A percentile compares a stretch with the other conserved stretches of the same genome.
phyloP scores from a whole-genome alignment of 1,139 yeast genomes.

The Kluyveromyces marxianus region DNA sequence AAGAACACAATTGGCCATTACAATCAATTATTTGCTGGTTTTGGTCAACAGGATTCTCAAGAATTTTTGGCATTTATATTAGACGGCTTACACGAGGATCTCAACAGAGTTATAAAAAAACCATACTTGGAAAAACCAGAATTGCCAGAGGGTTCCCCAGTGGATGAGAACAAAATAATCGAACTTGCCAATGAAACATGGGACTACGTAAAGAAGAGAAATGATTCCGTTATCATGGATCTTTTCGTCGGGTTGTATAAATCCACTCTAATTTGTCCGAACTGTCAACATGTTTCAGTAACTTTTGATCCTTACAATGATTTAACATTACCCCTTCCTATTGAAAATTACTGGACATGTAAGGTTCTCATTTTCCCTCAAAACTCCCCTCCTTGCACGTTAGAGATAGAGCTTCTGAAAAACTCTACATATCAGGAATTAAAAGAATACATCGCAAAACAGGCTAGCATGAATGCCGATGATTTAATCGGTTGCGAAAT shows the following conservation, averaged over 20 bases:
- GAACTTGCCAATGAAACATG: conserved; percentile 70
- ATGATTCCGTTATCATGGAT: conserved; percentile 80
- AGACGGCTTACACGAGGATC: conserved; percentile 91
- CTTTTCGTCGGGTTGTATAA: conserved; percentile 86
- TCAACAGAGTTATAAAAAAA: conserved; percentile 71
- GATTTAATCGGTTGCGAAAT: conserved; percentile 61
- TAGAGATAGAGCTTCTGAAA: conserved; percentile 68
- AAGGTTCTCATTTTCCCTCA: conserved; percentile 57
- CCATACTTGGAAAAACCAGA: conserved; percentile 92
- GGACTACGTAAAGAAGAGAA: conserved; percentile 71
- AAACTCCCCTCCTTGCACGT: conserved; percentile 39
- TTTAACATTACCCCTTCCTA: conserved; percentile 82
- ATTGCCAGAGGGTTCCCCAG: conserved; percentile 46
- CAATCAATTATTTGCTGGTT: conserved; percentile 79
- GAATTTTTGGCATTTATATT: conserved; percentile 84
- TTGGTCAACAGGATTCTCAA: conserved; percentile 92
- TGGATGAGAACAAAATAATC: conserved; percentile 48
- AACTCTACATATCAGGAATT: conserved; percentile 61
- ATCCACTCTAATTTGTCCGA: conserved; percentile 84
- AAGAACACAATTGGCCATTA: conserved; percentile 72
- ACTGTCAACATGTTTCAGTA: conserved; percentile 68
- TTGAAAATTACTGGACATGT: conserved; percentile 65
- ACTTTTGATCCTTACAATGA: conserved; percentile 95
- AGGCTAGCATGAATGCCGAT: conserved; percentile 38
- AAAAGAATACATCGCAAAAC: conserved; percentile 49